Evolutionary conservation across 371 early-diverging fungal genomes (phyloP), one percentile per base, ranked within the genome.

Genomic region (Cokeromyces recurvatus): DNA sequence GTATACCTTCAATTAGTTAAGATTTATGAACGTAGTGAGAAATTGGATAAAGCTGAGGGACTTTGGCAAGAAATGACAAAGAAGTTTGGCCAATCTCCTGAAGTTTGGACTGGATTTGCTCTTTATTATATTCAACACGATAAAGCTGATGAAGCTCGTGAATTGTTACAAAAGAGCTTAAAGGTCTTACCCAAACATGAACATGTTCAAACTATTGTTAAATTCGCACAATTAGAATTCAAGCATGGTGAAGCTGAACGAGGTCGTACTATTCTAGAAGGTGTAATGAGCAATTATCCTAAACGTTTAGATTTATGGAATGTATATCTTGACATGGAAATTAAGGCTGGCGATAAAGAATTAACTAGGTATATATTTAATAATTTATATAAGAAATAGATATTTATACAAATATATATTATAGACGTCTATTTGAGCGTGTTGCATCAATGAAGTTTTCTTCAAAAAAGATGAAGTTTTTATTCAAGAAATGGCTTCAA

Each of bases 401-500:
- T 24, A 43, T 17, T 4, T 7, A 24, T 23, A 22, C 32, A 9
- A 32, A 42, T 14, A 24, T 16, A n/a, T 49, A 38, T 47, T 21
- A 38, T 58, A 89, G 94, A 53, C 86, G 89, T 11, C 64, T 98
- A 38, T 97, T 95, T 73, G 87, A 92, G 49, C 88, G 95, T 27
- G 84, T 90, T 29, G 83, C 90, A 17, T 75, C 81, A 14, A 65
- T 90, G 75, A 91, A 92, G 65, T 75, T 90, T 50, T 91, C 93
- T n/a, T 85, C 94, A 24, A 95, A 93, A 73, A 92, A 95, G 83
- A 91, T 95, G 90, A 97, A 95, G 69, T 93, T 91, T 77, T 82
- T 98, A 63, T 97, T 97, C 76, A 97, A 97, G 74, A 92, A 92
- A 66, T 97, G 90, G 85, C 78, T 98, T 23, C 82, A 85, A 20